Evolutionary conservation across 257 asterid species (phyloP).

Genomic region (Solanum clarkiae): DNA sequence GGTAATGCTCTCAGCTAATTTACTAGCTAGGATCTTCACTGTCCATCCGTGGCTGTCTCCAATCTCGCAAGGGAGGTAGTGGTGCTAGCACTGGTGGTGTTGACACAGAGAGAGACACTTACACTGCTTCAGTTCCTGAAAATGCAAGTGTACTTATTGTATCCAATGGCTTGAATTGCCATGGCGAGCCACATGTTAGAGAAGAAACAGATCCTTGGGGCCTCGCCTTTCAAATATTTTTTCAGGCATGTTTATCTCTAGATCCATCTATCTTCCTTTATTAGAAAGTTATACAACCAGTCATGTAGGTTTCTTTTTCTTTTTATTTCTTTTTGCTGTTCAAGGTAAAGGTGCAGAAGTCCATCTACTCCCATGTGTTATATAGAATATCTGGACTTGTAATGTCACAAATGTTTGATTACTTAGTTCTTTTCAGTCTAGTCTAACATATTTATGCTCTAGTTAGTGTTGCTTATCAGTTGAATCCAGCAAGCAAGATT

Average conservation of each 20-base stretch:
- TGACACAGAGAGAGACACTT: constrained; percentile 28
- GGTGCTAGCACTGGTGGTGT: constrained; percentile 9
- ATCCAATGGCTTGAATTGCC: constrained; percentile 14
- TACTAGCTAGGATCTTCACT: constrained; percentile 50
- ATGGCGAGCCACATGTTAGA: constrained; percentile 13
- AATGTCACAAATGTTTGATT: neutral
- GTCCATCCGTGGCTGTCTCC: constrained; percentile 47
- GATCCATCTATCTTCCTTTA: neutral
- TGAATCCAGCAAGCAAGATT: neutral
- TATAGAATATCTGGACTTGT: neutral
- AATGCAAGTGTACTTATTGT: constrained; percentile 8
- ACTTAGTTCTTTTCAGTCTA: neutral
- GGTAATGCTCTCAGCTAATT: constrained; percentile 1
- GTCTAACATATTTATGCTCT: neutral
- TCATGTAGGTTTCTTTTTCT: neutral
- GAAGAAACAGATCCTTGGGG: constrained; percentile 46
- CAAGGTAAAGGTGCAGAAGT: neutral
- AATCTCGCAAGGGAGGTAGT: constrained; percentile 7
- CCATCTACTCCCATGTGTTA: neutral
- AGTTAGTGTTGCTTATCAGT: neutral
- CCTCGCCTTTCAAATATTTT: constrained; percentile 50
- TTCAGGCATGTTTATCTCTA: constrained; percentile 39
- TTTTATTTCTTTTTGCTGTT: neutral
- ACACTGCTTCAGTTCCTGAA: constrained; percentile 28
- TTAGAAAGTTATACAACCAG: neutral